Base-by-base conservation (phyloP, 106 monocot species). In the Phalaenopsis equestris region DNA sequence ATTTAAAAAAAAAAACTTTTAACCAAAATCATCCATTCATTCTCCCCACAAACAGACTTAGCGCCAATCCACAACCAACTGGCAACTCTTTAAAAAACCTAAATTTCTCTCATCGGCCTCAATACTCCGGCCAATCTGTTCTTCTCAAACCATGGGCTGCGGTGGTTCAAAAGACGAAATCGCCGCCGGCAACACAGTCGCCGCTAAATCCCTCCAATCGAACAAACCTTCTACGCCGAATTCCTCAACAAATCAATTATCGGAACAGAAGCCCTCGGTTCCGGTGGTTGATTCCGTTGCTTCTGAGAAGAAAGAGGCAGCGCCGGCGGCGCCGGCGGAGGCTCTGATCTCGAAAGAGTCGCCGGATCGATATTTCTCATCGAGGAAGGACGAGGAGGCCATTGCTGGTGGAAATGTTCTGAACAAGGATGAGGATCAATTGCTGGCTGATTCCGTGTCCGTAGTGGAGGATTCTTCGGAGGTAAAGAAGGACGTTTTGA, bases 101-200 rank as follows among this genome's bases (percentile, higher is more conserved):
- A 52, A 52, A 52, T 70, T 70, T 39, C 39, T 1, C 70, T 5
- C 14, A 15, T 70, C 39, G 39, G 23, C 55, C 19, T 7, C 12
- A 9, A 16, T 1, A 1, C 8, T 6, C 39, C 56, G 37, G 7
- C 38, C 49, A 7, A 19, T 76, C 48, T 74, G 42, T 43, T 48
- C 8, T 24, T 5, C 76, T 52, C 48, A n/a, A n/a, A 49, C 14
- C 16, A 86, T 86, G 85, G 85, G 85, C 36, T 86, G 85, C 41
- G 82, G 85, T 47, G 82, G 79, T 52, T 86, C 85, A 3, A 86
- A 86, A 65, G 85, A 82, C 67, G 85, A 82, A 2, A 78, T 86
- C 37, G 85, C 85, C 57, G 55, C 82, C 12, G 78, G 78, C 15
- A 82, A 82, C 75, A 82, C 82, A 1, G 57, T 75, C 73, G 42